These are phyloP conservation scores for Sordariomycetes sp. DNA, from an alignment of 2,329 filamentous ascomycete genomes.

Conservation along the genomic window DNA sequence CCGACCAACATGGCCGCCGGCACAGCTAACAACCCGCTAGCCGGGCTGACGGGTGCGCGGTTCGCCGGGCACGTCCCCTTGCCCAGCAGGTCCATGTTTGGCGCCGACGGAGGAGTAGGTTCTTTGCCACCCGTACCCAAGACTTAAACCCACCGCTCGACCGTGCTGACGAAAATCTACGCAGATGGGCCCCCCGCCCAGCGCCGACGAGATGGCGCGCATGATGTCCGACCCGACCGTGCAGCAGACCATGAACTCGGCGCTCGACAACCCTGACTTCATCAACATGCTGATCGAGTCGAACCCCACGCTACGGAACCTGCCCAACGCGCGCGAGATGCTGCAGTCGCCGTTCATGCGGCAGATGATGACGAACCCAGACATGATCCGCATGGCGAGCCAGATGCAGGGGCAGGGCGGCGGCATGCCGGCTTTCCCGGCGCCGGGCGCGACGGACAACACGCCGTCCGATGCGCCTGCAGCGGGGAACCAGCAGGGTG, in stretches of 20 bases:
- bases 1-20: slow-evolving; percentile 73
- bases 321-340: slow-evolving; percentile 71
- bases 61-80: slow-evolving; percentile 89
- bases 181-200: slow-evolving; percentile 82
- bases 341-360: slow-evolving; percentile 83
- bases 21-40: slow-evolving; percentile 78
- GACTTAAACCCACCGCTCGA: background rate
- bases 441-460: slow-evolving; percentile 83
- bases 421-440: slow-evolving; percentile 60
- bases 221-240: slow-evolving; percentile 87
- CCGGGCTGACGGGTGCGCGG: slow-evolving; percentile 81
- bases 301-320: slow-evolving; percentile 70
- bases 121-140: background rate
- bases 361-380: slow-evolving; percentile 85
- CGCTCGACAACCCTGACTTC: slow-evolving; percentile 88
- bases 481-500: slow-evolving; percentile 8
- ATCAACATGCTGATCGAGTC: slow-evolving; percentile 90
- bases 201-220: slow-evolving; percentile 68
- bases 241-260: slow-evolving; percentile 81
- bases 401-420: slow-evolving; percentile 53
- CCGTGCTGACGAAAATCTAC: background rate
- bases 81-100: slow-evolving; percentile 80
- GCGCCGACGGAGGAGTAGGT: slow-evolving; percentile 80
- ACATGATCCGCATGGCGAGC: slow-evolving; percentile 70
- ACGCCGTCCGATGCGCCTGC: slow-evolving; percentile 46